Conservation (phyloP, 1,284 basidiomycete species). For the Tilletia indica region DNA sequence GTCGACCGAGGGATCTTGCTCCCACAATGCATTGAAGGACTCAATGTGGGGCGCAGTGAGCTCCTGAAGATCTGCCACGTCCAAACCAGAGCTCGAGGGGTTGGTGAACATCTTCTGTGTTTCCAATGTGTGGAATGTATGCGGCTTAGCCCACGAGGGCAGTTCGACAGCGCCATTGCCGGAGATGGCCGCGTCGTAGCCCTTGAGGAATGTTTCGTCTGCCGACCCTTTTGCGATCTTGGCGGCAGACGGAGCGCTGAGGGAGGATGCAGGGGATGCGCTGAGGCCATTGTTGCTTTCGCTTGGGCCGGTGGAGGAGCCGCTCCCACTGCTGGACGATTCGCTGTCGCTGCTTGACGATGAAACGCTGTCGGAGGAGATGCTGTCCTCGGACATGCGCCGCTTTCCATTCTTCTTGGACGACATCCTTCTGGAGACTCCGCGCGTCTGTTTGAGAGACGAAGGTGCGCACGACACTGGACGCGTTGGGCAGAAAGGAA, state of each 20-base stretch:
- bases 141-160: slow-evolving; percentile 36
- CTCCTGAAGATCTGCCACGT: slow-evolving; percentile 82
- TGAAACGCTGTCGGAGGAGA: neutral
- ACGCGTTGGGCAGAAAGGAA: neutral
- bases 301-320: neutral
- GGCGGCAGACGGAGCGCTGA: neutral
- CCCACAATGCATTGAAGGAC: slow-evolving; percentile 83
- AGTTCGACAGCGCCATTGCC: neutral
- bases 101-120: slow-evolving; percentile 79
- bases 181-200: neutral
- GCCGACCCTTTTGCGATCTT: slow-evolving; percentile 2
- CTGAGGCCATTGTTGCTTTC: slow-evolving; percentile 4
- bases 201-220: neutral
- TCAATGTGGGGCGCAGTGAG: slow-evolving; percentile 92
- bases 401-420: slow-evolving; percentile 11
- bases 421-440: neutral
- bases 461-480: neutral
- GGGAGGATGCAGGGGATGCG: neutral
- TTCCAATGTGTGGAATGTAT: slow-evolving; percentile 75
- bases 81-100: slow-evolving; percentile 70
- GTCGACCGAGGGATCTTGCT: slow-evolving; percentile 46
- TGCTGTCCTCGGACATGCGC: slow-evolving; percentile 9
- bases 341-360: slow-evolving; percentile 7
- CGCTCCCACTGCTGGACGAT: neutral
- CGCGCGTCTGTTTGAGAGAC: too few relatives aligned